Evolutionary conservation across 495 filamentous ascomycete genomes (phyloP), one percentile per base, ranked within the genome.

Genomic region (Delitschia confertaspora): DNA sequence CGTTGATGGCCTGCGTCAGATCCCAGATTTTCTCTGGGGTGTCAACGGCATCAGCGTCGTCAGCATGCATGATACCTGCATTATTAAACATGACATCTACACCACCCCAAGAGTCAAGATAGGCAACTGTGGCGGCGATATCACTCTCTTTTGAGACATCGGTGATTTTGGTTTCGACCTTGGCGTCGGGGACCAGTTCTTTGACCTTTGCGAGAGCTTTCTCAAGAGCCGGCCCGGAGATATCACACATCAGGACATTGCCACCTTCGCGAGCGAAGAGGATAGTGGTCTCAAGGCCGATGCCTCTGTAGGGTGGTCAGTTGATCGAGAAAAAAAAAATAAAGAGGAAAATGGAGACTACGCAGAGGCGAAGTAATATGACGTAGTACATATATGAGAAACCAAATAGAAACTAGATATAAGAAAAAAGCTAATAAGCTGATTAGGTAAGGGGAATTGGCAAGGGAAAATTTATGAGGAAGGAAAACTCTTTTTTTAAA

Each of bases 1-100:
- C 91, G 63, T 98, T 98, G 70, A 96, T 91, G 47, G 72, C 75
- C 42, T 93, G 85, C 5, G 91, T 98, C 42, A 88, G 66, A 58
- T 98, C 87, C 91, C 91, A 98, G 67, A 98, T 87, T 42, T 74
- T 76, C 66, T 95, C 87, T 9, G 84, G 78, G 1, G 87, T 95
- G 43, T 78, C 70, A 45, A 93, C 65, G 16, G 89, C 85, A 63
- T 95, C 88, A 47, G 75, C 82, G 61, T 98, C 91, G 40, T 82
- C 70, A 22, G 73, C 75, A 62, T 95, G 88, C 91, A 98, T 98
- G 60, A 98, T 98, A 13, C 91, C 91, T 0, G 91, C 91, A 60
- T 98, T 98, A 74, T 98, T 98, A 77, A 95, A 98, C 49, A 98
- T 84, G 53, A 95, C 71, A 61, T 98, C 91, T 0, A 86, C 67